Base-by-base conservation (phyloP, 139 green algal genomes). In the Closterium sp. region DNA sequence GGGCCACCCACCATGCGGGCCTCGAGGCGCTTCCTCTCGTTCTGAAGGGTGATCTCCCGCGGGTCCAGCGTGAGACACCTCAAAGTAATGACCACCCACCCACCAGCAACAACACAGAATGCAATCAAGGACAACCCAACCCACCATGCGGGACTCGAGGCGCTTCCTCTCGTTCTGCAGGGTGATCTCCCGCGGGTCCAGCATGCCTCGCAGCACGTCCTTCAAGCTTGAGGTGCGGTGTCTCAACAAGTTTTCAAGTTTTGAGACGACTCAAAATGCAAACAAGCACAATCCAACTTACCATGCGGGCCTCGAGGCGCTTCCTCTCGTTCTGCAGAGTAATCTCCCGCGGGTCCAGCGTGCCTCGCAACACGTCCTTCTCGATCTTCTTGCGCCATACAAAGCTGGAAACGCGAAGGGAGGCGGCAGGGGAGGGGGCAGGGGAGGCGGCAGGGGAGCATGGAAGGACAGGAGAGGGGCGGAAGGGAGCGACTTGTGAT, bases 371-470 rank as follows among this genome's bases (percentile, higher is more conserved):
- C 17, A 98, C 70, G 62, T 98, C 88, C 89, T 97, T 97, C 94
- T 98, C 97, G 31, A 99, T 97, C 93, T 99, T 99, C 94, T 99
- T 99, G 86, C 92, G 91, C 98, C 98, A 99, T 34, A 99, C 97
- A 94, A 99, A 99, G 19, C 92, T 93, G 91, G 3, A 7, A 5
- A 7, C 42, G 7, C 42, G 5, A 62, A 62, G 42, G 5, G 42
- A 62, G n/a, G n/a, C 7, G 42, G 42, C 5, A 5, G 42, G 42
- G 42, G 42, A 62, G 42, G 42, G 42, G 7, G 42, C 7, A 62
- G 5, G 7, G 42, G 42, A 13, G 42, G 5, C 5, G 5, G 42
- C 42, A 7, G 5, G 42, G 42, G 42, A 62, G n/a, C n/a, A n/a
- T n/a, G 42, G 42, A 7, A 62, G 42, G 42, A 62, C 42, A 62